These are phyloP conservation scores for Lasiosphaeria miniovina DNA, from an alignment of 495 filamentous ascomycete genomes.

Conservation along the genomic window DNA sequence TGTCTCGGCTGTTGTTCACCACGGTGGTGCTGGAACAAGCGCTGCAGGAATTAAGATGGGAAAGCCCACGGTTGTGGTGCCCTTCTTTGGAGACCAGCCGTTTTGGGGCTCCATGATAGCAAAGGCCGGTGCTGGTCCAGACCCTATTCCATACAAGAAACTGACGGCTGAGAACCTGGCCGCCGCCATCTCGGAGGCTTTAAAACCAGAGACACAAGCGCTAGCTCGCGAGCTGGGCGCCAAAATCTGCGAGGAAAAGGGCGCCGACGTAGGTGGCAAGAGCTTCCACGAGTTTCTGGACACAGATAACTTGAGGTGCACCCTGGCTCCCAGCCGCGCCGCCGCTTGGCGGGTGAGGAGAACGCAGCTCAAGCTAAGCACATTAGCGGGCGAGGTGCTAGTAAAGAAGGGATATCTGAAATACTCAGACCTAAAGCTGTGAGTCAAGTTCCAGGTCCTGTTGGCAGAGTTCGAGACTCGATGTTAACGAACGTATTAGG, in stretches of 20 bases:
- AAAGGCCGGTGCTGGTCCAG: constrained; percentile 66
- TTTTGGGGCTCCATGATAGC: constrained; percentile 82
- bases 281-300: constrained; percentile 69
- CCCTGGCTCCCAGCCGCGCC: constrained; percentile 58
- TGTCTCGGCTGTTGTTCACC: constrained; percentile 75
- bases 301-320: constrained; percentile 58
- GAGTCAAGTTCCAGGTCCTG: constrained; percentile 21
- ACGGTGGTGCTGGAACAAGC: constrained; percentile 80
- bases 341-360: constrained; percentile 70
- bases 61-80: constrained; percentile 71
- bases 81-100: constrained; percentile 83
- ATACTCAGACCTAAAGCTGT: constrained; percentile 68
- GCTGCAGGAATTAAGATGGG: constrained; percentile 68
- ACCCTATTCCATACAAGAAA: constrained; percentile 66
- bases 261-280: constrained; percentile 59
- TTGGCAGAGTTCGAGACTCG: background rate
- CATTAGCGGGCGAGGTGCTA: constrained; percentile 64
- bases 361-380: constrained; percentile 60
- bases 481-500: constrained; percentile 36
- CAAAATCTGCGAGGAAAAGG: constrained; percentile 63
- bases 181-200: constrained; percentile 55
- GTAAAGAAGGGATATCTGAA: constrained; percentile 59
- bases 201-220: constrained; percentile 53
- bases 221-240: constrained; percentile 58
- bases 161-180: constrained; percentile 63